phyloP scores from a whole-genome alignment of 306 rosid species.

The Spatholobus suberectus region DNA sequence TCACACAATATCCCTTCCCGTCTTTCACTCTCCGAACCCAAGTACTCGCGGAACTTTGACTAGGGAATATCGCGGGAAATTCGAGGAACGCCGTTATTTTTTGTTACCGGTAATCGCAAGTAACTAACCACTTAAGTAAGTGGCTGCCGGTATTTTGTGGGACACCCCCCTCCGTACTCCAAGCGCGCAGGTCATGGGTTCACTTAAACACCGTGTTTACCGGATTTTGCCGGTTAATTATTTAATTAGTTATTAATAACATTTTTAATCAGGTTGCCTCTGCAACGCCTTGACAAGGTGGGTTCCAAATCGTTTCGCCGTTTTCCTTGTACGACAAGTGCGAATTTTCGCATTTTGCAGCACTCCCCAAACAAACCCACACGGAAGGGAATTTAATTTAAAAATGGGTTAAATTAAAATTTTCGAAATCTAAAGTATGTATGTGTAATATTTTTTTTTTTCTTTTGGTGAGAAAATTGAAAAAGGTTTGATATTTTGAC shows the following conservation, averaged over 20 bases:
- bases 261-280: not conserved
- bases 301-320: conserved; percentile 40
- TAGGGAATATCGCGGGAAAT: conserved; percentile 28
- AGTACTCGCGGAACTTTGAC: conserved; percentile 52
- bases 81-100: conserved; percentile 48
- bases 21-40: conserved; percentile 12
- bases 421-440: not conserved
- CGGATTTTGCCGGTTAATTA: conserved; percentile 69
- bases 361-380: not conserved
- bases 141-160: conserved; percentile 61
- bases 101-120: conserved; percentile 54
- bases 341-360: not conserved
- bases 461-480: not conserved
- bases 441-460: not conserved
- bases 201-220: conserved; percentile 61
- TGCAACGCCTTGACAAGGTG: conserved; percentile 28
- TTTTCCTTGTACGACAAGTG: conserved; percentile 55
- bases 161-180: conserved; percentile 58
- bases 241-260: not conserved
- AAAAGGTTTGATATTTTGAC: conserved; percentile 20
- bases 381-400: not conserved
- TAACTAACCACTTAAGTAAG: conserved; percentile 37
- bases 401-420: not conserved
- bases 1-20: conserved; percentile 34
- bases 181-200: conserved; percentile 50